Evolutionary conservation across 164 flowering plant species (phyloP).

Genomic region (Stephania yunnanensis): DNA sequence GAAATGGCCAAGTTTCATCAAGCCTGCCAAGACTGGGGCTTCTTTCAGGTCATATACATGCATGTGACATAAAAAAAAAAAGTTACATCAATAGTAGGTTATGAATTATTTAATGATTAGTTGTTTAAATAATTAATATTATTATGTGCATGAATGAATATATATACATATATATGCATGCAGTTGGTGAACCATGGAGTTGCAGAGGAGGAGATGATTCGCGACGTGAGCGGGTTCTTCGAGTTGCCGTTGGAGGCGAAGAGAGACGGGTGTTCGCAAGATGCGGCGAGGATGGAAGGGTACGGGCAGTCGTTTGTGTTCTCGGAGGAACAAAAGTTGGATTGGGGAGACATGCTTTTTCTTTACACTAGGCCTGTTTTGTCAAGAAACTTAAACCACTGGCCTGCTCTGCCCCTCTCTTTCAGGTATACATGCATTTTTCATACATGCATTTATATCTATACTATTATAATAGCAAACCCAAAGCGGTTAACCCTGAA

Average conservation of each 20-base stretch:
- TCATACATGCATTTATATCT: too few species aligned
- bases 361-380: neutral
- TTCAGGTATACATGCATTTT: neutral
- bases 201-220: neutral
- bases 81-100: too few species aligned
- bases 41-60: constrained; percentile 4
- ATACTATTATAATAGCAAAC: too few species aligned
- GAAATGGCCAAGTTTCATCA: constrained; percentile 3
- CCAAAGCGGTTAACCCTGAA: too few species aligned
- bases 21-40: constrained; percentile 11
- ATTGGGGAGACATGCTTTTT: constrained; percentile 4
- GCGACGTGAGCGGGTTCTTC: neutral
- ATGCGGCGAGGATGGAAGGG: neutral
- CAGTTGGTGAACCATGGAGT: neutral
- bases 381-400: neutral
- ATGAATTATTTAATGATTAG: neutral
- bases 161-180: too few species aligned
- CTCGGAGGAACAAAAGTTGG: constrained; percentile 4
- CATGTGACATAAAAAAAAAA: neutral
- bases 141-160: too few species aligned
- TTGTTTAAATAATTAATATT: too few species aligned
- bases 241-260: neutral
- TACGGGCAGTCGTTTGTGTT: constrained; percentile 5
- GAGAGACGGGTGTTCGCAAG: neutral
- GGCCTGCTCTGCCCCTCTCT: neutral